Conservation (phyloP, 305 asterid genomes). For the Andrographis paniculata region DNA sequence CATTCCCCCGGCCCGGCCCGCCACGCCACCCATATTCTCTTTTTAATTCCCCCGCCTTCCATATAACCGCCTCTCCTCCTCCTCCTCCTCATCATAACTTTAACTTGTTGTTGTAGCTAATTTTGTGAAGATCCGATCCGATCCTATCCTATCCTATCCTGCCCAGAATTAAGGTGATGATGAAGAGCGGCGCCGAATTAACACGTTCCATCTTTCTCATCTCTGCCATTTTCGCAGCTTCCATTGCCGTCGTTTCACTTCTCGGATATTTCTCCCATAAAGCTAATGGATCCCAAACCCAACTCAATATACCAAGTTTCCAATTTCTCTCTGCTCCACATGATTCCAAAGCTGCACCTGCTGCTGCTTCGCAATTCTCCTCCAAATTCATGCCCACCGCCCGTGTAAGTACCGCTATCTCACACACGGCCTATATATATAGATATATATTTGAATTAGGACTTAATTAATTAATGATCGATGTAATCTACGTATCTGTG, state of each 20-base stretch:
- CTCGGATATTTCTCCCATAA: constrained; percentile 17
- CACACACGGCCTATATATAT: neutral
- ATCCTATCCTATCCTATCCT: too few species aligned
- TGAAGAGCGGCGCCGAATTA: too few species aligned
- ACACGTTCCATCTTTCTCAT: neutral
- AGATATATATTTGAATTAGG: neutral
- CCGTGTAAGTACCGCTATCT: constrained; percentile 16
- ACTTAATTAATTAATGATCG: neutral
- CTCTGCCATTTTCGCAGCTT: constrained; percentile 18
- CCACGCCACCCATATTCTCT: too few species aligned
- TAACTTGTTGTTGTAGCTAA: too few species aligned
- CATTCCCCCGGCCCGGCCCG: too few species aligned
- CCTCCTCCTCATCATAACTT: too few species aligned
- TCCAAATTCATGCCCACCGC: constrained; percentile 26
- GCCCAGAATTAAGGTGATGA: too few species aligned
- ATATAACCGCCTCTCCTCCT: too few species aligned
- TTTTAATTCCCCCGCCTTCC: too few species aligned
- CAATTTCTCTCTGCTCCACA: constrained; percentile 24
- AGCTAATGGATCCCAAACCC: constrained; percentile 9
- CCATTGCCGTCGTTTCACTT: constrained; percentile 22
- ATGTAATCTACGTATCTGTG: neutral
- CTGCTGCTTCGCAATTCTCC: constrained; percentile 30
- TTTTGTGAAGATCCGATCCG: too few species aligned
- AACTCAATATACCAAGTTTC: constrained; percentile 18
- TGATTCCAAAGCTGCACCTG: neutral